Base-by-base conservation (phyloP, 2,329 filamentous ascomycete species). In the Cladophialophora exuberans region DNA sequence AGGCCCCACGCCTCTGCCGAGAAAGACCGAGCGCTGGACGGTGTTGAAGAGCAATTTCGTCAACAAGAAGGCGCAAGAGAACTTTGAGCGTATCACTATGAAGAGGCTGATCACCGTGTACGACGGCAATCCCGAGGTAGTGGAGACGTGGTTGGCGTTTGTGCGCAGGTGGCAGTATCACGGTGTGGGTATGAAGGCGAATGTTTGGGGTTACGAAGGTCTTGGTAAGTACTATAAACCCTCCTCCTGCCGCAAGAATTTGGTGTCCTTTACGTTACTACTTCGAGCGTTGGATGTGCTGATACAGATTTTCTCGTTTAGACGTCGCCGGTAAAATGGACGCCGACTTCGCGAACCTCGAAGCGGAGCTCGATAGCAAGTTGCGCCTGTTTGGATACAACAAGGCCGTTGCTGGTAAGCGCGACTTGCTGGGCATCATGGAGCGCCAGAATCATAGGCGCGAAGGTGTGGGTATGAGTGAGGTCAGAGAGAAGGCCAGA, bases 171-270 rank as follows among this genome's bases (percentile, higher is more conserved):
- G 97, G 69, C 89, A 91, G 36, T 96, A 94, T 70, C 89, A 95
- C 64, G 94, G 94, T n/a, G 87, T 97, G 35, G 94, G 94, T 66
- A 95, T 99, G 91, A 99, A 99, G 81, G 94, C 94, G 49, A 97
- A 99, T 70, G 83, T 97, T 45, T 99, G 89, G 85, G 90, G 96
- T 69, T 92, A 90, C 72, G 85, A 88, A 66, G 81, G 82, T 54
- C 70, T 92, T 56, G 86, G 88, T 88, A 80, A 60, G 73, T 62
- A 38, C 28, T n/a, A 30, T 13, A 28, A 26, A n/a, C n/a, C n/a
- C n/a, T 26, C 15, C 22, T 15, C 23, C 18, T 18, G 39, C 60
- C 22, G n/a, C 38, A 23, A 23, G 57, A 25, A 33, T 25, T 31
- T 25, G 38, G 13, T 9, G 15, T 17, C 18, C 18, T 30, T 36